Evolutionary conservation across 1,284 basidiomycete species (phyloP), one percentile per base, ranked within the genome.

Genomic region (Sanguinoderma infundibulare): DNA sequence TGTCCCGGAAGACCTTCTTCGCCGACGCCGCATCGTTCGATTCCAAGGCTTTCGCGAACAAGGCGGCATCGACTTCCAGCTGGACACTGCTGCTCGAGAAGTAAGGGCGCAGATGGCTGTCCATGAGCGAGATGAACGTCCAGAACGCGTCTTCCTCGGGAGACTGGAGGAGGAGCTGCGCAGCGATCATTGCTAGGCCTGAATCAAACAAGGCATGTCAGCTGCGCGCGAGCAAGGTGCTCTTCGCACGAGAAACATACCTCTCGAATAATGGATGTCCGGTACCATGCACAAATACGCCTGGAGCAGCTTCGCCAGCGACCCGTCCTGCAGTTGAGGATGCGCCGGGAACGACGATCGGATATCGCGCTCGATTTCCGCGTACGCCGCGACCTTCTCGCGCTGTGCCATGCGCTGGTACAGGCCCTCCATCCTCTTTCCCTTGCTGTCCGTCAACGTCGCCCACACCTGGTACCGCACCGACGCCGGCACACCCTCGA

Each of bases 141-240:
- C 94, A 98, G 73, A 98, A 98, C 0, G 94, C 92, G 65, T 97
- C 94, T 74, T 98, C 95, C 63, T 95, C 92, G 0, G 91, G 93
- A 1, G 92, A 88, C 61, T 95, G 89, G 30, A 94, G 79, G 0
- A 98, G 77, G 28, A 97, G 77, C 58, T 93, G 87, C 0, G 92
- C 94, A 10, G 89, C 88, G 53, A 98, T 85, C 17, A 87, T 77
- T 3, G 89, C 87, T 61, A 98, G 81, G 9, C 91, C 93, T 89
- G 72, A 60, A 69, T 69, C n/a, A 14, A 30, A 24, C 10, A 34
- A n/a, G 4, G 3, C 2, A 17, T 34, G 20, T 55, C 12, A 70
- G 71, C 28, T 70, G 42, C 24, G 63, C 26, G 49, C 14, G 2
- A 24, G 42, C 50, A 42, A 32, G 15, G 49, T 17, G 7, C 26